Base-by-base conservation (phyloP, 2,329 filamentous ascomycete genomes). In the Aspergillus sp. region DNA sequence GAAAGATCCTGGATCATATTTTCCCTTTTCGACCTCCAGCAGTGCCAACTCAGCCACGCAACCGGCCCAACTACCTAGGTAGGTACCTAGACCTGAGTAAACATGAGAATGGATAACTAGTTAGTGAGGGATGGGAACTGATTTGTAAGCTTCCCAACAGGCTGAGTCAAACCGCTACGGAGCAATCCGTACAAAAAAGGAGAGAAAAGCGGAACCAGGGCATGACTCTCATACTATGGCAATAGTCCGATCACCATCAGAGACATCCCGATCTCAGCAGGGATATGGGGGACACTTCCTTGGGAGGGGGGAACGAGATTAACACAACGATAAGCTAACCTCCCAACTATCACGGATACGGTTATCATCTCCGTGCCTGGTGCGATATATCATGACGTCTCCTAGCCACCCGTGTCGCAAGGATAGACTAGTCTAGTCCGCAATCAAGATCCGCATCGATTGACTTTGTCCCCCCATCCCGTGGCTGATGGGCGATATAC, bases 331-430 rank as follows among this genome's bases (percentile, higher is more conserved):
- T 48, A 48, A 48, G 16, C 36, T 42, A 48, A 26, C 7, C 32
- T 16, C 14, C 14, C 20, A 41, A 16, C 43, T 47, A 47, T 24
- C n/a, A 41, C 49, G 11, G 10, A 47, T 47, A 13, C 19, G 45
- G 49, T 44, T 36, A 43, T 51, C 49, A 51, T 47, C 45, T 51
- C 50, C 50, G 45, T 44, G 7, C 17, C 14, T 13, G 16, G 19
- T 48, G 22, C 17, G 17, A 17, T 47, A 47, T 35, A 19, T 24
- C 19, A 43, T 43, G 45, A 47, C 22, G 8, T 38, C 16, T 38
- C 16, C 35, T 30, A 30, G 26, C 10, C 26, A 30, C 10, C 8
- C 33, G 11, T 35, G 33, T 35, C 33, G n/a, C 11, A 10, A 35
- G 33, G n/a, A 14, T n/a, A 38, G 35, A 38, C 35, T 38, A 38